Conservation (phyloP, 2,329 filamentous ascomycete species). For the Aspergillus arachidicola region DNA sequence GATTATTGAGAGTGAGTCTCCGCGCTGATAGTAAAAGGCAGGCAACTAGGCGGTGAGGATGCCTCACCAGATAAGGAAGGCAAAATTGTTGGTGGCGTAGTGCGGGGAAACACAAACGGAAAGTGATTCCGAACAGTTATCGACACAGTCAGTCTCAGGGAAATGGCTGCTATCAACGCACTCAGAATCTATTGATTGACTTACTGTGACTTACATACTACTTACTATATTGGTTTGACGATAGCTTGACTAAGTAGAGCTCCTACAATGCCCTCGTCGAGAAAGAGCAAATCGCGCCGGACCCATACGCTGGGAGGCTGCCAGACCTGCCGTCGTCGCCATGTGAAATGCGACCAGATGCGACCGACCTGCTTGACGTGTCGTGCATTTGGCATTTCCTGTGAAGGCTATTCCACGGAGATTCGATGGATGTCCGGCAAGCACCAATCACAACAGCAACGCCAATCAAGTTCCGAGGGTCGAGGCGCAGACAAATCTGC, state of each 20-base stretch:
- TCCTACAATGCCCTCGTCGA: conserved; percentile 1
- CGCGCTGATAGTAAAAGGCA: no score
- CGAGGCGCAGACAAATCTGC: neutral
- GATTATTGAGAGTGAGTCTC: neutral
- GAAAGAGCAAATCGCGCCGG: conserved; percentile 21
- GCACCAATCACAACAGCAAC: conserved; percentile 13
- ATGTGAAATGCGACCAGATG: conserved; percentile 42
- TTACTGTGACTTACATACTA: neutral
- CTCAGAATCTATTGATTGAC: neutral
- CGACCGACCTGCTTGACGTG: conserved; percentile 36
- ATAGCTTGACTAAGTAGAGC: neutral
- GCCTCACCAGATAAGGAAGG: no score
- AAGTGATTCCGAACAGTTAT: conserved; percentile 19
- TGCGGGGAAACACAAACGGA: conserved; percentile 6
- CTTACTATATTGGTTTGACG: neutral
- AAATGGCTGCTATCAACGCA: neutral
- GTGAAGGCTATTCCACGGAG: conserved; percentile 34
- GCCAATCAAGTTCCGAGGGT: neutral
- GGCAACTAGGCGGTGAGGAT: no score
- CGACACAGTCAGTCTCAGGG: neutral
- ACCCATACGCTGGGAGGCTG: conserved; percentile 38
- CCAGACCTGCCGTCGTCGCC: conserved; percentile 37
- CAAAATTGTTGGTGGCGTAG: neutral
- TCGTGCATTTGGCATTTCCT: conserved; percentile 28
- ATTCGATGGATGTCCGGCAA: conserved; percentile 31